phyloP scores from a whole-genome alignment of 305 asterid genomes.

The Fraxinus angustifolia region DNA sequence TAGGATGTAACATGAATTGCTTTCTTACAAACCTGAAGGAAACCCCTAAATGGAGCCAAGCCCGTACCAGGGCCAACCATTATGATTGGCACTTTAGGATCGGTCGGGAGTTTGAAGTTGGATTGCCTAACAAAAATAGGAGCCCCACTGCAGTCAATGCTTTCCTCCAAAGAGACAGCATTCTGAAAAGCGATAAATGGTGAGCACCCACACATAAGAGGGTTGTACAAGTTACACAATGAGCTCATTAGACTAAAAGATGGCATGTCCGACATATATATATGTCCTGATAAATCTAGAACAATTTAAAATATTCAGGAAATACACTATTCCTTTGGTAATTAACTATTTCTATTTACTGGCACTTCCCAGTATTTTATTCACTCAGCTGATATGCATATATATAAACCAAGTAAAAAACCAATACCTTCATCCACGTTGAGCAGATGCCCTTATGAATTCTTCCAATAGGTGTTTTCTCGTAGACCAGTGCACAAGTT shows the following conservation, averaged over 20 bases:
- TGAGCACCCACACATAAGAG: background rate
- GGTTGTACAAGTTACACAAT: background rate
- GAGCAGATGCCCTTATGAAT: conserved; percentile 96
- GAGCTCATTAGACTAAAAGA: background rate
- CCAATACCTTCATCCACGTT: conserved; percentile 94
- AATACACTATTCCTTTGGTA: background rate
- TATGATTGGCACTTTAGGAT: conserved; percentile 71
- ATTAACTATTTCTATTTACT: background rate
- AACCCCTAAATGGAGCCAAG: conserved; percentile 96
- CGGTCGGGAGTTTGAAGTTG: conserved; percentile 87
- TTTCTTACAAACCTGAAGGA: conserved; percentile 72
- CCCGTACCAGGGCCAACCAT: conserved; percentile 99
- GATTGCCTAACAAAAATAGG: conserved; percentile 81
- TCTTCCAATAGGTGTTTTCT: conserved; percentile 81
- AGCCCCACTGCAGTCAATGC: conserved; percentile 68
- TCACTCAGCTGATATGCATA: background rate
- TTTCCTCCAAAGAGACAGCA: conserved; percentile 70
- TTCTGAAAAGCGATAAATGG: conserved; percentile 42
- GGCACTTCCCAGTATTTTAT: background rate
- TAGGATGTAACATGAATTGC: background rate
- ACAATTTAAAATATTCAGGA: background rate
- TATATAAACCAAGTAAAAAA: background rate
- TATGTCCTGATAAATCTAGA: background rate
- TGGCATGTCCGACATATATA: background rate
- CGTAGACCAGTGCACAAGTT: conserved; percentile 87